A percentile compares a stretch with the other conserved stretches of the same genome.
Conservation (phyloP, 768 basidiomycete genomes). For the Daedaleopsis nitida region DNA sequence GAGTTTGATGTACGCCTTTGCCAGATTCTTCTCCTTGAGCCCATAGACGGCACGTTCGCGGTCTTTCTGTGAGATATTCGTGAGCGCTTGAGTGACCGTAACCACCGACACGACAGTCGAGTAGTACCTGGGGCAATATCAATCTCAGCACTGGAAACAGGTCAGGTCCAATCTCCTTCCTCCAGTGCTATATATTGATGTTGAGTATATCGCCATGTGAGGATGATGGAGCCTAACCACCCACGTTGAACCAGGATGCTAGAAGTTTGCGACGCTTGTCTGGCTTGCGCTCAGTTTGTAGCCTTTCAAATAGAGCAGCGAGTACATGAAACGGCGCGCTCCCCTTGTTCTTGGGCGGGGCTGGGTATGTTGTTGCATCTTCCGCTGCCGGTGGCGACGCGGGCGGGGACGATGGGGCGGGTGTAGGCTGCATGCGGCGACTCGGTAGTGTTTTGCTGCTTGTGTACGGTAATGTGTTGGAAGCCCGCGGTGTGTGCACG, state of each 20-base stretch:
- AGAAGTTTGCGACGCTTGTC: slow-evolving; percentile 72
- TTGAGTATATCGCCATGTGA: background rate
- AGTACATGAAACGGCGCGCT: slow-evolving; percentile 73
- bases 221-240: slow-evolving; percentile 23
- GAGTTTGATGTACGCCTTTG: slow-evolving; percentile 89
- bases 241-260: slow-evolving; percentile 80
- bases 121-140: slow-evolving; percentile 78
- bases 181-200: slow-evolving; percentile 66
- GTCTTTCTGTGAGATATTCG: slow-evolving; percentile 69
- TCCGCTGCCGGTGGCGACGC: slow-evolving; percentile 34
- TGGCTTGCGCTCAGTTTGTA: slow-evolving; percentile 72
- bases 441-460: background rate
- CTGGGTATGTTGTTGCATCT: slow-evolving; percentile 39
- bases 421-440: slow-evolving; percentile 44
- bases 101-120: background rate
- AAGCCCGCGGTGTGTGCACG: background rate
- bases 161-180: slow-evolving; percentile 82
- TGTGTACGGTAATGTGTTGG: background rate
- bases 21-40: slow-evolving; percentile 92
- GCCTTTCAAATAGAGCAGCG: slow-evolving; percentile 70
- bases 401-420: slow-evolving; percentile 62
- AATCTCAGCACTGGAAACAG: slow-evolving; percentile 89
- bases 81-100: background rate
- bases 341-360: slow-evolving; percentile 65
- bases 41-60: slow-evolving; percentile 91